These are phyloP conservation scores for Chytridium lagenaria DNA, from an alignment of 371 early-diverging fungal species.

Conservation along the genomic window DNA sequence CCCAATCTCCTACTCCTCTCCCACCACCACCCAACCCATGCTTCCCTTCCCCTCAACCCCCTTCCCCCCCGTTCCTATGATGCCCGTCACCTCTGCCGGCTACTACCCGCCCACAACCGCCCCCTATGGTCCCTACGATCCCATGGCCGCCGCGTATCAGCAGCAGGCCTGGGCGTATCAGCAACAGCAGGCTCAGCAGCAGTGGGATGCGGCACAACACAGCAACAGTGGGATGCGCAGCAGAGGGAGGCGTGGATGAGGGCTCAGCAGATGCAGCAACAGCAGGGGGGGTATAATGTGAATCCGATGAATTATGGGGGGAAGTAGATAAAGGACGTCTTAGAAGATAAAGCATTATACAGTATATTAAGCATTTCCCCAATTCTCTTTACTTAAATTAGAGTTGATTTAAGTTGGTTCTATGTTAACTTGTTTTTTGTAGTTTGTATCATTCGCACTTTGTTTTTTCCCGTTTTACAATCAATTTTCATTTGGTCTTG, in stretches of 20 bases:
- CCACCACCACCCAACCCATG: background rate
- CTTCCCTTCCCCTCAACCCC: background rate
- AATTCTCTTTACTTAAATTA: too few relatives aligned
- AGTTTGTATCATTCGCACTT: too few relatives aligned
- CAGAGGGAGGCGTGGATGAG: background rate
- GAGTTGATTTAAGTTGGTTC: too few relatives aligned
- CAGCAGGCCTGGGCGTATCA: background rate
- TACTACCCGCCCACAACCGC: background rate
- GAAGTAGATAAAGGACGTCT: too few relatives aligned
- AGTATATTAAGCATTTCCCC: too few relatives aligned
- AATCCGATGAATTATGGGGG: constrained; percentile 14
- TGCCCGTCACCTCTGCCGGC: background rate
- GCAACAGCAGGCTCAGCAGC: constrained; percentile 7
- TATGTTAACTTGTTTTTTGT: too few relatives aligned
- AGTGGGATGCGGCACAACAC: too few relatives aligned
- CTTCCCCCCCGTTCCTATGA: background rate
- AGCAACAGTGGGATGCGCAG: constrained; percentile 11
- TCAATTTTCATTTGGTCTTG: too few relatives aligned
- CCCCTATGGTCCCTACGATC: background rate
- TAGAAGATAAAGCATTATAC: too few relatives aligned
- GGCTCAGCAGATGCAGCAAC: background rate
- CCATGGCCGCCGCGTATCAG: constrained; percentile 3
- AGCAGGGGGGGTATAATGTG: background rate
- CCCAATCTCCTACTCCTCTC: background rate
- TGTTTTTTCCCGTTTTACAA: too few relatives aligned